Evolutionary conservation across 2,329 filamentous ascomycete genomes (phyloP), one percentile per base, ranked within the genome.

Genomic region (Mycosphaerella arachidis): DNA sequence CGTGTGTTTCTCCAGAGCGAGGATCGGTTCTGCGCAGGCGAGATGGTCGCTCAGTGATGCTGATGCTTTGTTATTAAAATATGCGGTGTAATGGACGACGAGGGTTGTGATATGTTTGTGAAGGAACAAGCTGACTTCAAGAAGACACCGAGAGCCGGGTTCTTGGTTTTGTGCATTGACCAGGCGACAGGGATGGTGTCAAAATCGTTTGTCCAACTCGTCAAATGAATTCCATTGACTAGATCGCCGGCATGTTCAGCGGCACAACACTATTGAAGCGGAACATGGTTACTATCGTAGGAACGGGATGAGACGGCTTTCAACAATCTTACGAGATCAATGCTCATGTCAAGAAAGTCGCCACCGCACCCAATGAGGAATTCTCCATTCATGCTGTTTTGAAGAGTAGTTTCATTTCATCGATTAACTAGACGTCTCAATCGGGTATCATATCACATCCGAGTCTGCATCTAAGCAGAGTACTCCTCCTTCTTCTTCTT

Each of bases 401-500:
- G n/a, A 43, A 43, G 40, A 43, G 40, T 18, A 43, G 4, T 43
- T 18, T 43, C 40, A 43, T 43, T 30, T 50, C 46, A 20, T 50
- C 29, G 46, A 50, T 50, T 27, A 50, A 16, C 10, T 50, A 29
- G 6, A 16, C 30, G 16, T 29, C 51, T 40, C 30, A n/a, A 50
- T n/a, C 8, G 56, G 33, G 40, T 48, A 40, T 51, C 48, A 35
- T 37, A 35, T 31, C 50, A 31, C n/a, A 43, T 43, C 40, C 40
- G 1, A 13, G 12, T 20, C 37, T 30, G 20, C 53, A 40, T 29
- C 46, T 63, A 66, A 53, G 64, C 64, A 35, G 60, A 51, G 56
- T 70, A 64, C 46, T 63, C 63, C 56, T 66, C 61, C 55, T 67
- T 65, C 63, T 67, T 68, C 37, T 69, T 65, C 64, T 67, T 70